Evolutionary conservation across 306 rosid species (phyloP).

Genomic region (Biancaea sappan): DNA sequence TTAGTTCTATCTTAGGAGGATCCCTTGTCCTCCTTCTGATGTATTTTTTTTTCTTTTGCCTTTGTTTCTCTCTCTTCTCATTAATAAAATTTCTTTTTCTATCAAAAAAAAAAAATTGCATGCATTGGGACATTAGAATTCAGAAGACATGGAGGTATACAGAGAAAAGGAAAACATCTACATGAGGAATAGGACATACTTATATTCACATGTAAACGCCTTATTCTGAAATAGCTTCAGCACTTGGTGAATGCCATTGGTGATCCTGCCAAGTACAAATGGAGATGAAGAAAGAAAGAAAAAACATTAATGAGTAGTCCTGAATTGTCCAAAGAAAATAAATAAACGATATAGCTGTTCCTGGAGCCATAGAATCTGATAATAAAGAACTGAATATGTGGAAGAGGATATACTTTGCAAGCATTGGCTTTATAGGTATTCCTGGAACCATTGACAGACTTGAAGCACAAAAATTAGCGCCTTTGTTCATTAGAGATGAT

Average conservation of each 20-base stretch:
- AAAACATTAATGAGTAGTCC: background rate
- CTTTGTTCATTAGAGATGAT: slow-evolving; percentile 78
- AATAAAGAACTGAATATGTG: slow-evolving; percentile 19
- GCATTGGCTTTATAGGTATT: slow-evolving; percentile 96
- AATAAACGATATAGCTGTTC: background rate
- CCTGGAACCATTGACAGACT: slow-evolving; percentile 91
- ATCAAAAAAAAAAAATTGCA: no score
- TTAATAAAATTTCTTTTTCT: no score
- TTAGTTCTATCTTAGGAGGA: no score
- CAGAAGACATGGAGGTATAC: background rate
- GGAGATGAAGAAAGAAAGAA: background rate
- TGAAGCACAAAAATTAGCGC: slow-evolving; percentile 73
- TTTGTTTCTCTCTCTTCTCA: no score
- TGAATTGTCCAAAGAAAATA: slow-evolving; percentile 1
- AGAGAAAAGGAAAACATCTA: slow-evolving; percentile 22
- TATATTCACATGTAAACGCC: slow-evolving; percentile 89
- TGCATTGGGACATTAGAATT: slow-evolving; percentile 19
- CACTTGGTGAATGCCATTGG: slow-evolving; percentile 83
- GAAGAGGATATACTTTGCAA: slow-evolving; percentile 70
- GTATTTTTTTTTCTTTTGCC: no score
- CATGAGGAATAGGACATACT: slow-evolving; percentile 51
- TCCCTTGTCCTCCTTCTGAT: no score
- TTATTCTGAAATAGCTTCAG: slow-evolving; percentile 77
- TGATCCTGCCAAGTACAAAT: slow-evolving; percentile 57
- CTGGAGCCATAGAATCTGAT: slow-evolving; percentile 29